A percentile compares a stretch with the other conserved stretches of the same genome.
Evolutionary conservation across 306 rosid genomes (phyloP).

Genomic region (Lathyrus oleraceus): DNA sequence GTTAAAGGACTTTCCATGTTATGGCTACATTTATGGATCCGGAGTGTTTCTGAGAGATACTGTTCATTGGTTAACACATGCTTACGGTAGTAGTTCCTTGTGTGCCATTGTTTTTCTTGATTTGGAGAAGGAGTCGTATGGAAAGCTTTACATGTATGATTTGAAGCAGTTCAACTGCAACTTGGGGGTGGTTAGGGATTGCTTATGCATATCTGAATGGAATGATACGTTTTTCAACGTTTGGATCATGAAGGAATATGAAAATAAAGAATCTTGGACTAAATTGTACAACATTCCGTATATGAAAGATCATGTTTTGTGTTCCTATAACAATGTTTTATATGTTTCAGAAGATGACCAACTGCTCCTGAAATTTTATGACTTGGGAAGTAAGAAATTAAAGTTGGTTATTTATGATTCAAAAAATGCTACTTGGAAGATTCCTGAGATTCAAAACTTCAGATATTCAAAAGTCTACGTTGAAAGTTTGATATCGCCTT

Average conservation of each 20-base stretch:
- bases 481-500: not conserved
- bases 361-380: not conserved
- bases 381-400: not conserved
- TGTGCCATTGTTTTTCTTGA: conserved; percentile 7
- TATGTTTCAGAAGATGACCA: conserved; percentile 32
- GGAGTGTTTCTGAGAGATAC: conserved; percentile 36
- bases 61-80: conserved; percentile 33
- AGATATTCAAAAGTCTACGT: not conserved
- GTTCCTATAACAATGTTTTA: not conserved
- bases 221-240: not conserved
- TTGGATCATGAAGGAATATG: conserved; percentile 16
- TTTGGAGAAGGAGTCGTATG: not conserved
- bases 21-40: not conserved
- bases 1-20: not conserved
- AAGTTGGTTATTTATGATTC: conserved; percentile 24
- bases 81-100: not conserved
- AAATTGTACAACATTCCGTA: conserved; percentile 23
- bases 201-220: conserved; percentile 19
- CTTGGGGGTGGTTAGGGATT: conserved; percentile 25
- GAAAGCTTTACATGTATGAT: conserved; percentile 31
- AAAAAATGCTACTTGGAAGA: conserved; percentile 1
- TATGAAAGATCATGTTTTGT: not conserved
- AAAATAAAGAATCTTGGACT: conserved; percentile 43
- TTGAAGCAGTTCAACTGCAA: not conserved
- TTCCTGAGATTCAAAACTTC: not conserved